Base-by-base conservation (phyloP, 1,284 basidiomycete species). In the Moesziomyces antarcticus region DNA sequence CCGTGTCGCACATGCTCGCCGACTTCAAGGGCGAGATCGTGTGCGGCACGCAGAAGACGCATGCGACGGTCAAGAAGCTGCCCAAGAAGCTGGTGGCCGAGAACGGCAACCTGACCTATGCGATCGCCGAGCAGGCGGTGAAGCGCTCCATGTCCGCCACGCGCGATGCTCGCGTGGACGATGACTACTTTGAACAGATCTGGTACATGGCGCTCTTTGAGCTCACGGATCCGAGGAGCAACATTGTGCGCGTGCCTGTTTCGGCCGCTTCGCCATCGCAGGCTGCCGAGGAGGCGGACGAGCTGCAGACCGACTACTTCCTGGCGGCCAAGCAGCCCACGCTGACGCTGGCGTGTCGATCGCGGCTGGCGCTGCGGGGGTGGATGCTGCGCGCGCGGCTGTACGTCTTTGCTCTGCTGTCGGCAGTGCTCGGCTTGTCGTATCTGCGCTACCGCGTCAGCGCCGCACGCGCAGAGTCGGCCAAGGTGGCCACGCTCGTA, bases 191-290 rank as follows among this genome's bases (percentile, higher is more conserved):
- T 49, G 60, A 74, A 8, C 56, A 75, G 21, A 62, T 82, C 11
- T 82, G 81, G 81, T 70, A 70, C 27, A 58, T 82, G 66, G 80
- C 78, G 1, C 42, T 79, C n/a, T 70, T 70, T 14, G 81, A 80
- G n/a, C 51, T 82, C 7, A 63, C 62, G 3, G 63, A 65, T 56
- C 62, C 72, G n/a, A 18, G 66, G 25, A 62, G 58, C 50, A 74
- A 70, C 43, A 43, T 74, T 20, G 50, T 74, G 0, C 58, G 66
- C 24, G 50, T 70, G 20, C 56, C 64, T 1, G 47, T 73, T 7
- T 44, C 53, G n/a, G 62, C 43, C 35, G 35, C 18, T 27, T 49
- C 14, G 30, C 33, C 4, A 33, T 45, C 18, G 53, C 41, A n/a
- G 50, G 56, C 14, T 0, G 22, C 6, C 3, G 58, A 42, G 13